These are phyloP conservation scores for Arabidopsis lyrata DNA, from an alignment of 441 rosid species.

Conservation along the genomic window DNA sequence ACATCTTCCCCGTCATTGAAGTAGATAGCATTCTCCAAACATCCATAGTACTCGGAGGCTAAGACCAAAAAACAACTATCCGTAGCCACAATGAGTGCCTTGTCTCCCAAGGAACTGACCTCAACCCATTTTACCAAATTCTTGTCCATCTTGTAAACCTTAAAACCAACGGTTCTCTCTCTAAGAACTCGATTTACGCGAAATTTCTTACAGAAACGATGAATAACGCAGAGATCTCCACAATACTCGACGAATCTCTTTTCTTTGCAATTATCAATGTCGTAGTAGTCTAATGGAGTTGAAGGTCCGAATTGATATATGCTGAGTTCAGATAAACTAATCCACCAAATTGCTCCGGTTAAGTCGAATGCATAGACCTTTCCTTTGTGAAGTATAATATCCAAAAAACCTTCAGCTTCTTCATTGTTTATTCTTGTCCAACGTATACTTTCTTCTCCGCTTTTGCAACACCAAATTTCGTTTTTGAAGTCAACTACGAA, in stretches of 20 bases:
- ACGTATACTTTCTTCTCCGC: not conserved
- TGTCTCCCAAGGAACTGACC: slow-evolving; percentile 32
- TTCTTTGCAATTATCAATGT: slow-evolving; percentile 23
- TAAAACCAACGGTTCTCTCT: slow-evolving; percentile 18
- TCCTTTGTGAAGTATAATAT: slow-evolving; percentile 36
- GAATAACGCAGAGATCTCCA: slow-evolving; percentile 46
- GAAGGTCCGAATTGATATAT: slow-evolving; percentile 40
- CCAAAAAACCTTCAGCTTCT: not conserved
- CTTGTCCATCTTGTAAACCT: slow-evolving; percentile 39
- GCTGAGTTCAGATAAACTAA: slow-evolving; percentile 30
- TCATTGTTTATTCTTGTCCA: slow-evolving; percentile 13
- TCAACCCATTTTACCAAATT: slow-evolving; percentile 43
- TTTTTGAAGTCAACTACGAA: not conserved
- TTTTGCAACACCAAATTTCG: not conserved
- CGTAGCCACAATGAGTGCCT: slow-evolving; percentile 24
- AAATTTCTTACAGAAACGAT: not conserved
- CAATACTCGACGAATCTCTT: slow-evolving; percentile 42
- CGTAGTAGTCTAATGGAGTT: slow-evolving; percentile 7
- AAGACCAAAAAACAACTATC: slow-evolving; percentile 39
- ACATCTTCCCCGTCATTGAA: not conserved
- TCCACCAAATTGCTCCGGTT: slow-evolving; percentile 43
- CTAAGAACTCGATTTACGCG: no score
- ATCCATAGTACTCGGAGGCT: slow-evolving; percentile 17
- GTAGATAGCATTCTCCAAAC: slow-evolving; percentile 25
- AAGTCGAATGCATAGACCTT: slow-evolving; percentile 42